Evolutionary conservation across 768 basidiomycete species (phyloP).

Genomic region (Boletus eberwhitei): DNA sequence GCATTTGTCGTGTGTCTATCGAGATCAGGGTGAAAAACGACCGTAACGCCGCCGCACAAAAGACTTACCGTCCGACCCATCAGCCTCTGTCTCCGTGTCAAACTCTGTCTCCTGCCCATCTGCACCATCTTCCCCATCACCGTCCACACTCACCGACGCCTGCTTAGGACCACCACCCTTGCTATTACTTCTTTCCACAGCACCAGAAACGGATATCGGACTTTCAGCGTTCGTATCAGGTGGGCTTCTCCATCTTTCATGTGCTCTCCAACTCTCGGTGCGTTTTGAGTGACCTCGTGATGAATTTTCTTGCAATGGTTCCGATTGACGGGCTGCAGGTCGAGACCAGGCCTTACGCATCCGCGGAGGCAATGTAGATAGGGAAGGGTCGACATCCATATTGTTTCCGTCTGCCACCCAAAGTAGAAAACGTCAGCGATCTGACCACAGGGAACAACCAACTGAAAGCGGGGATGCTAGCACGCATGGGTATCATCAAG

Average conservation of each 20-base stretch:
- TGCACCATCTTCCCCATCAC: constrained; percentile 11
- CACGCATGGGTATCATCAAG: background rate
- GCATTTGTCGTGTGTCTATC: constrained; percentile 42
- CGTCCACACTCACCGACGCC: background rate
- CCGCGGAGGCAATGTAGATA: constrained; percentile 51
- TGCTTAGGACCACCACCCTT: background rate
- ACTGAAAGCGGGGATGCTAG: background rate
- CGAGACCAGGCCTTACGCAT: constrained; percentile 52
- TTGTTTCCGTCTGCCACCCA: constrained; percentile 3
- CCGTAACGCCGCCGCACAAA: background rate
- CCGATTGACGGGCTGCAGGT: background rate
- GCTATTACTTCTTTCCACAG: background rate
- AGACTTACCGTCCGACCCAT: constrained; percentile 23
- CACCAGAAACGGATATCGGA: constrained; percentile 12
- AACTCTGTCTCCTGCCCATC: constrained; percentile 32
- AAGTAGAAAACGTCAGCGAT: background rate
- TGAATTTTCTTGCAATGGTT: constrained; percentile 4
- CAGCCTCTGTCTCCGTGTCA: constrained; percentile 30
- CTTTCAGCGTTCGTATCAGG: constrained; percentile 18
- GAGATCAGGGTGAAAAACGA: background rate
- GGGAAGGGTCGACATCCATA: constrained; percentile 16
- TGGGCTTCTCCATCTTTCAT: constrained; percentile 25
- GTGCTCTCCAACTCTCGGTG: constrained; percentile 8
- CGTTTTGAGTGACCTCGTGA: background rate
- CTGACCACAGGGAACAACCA: background rate